Conservation (phyloP, 768 basidiomycete genomes). For the Russula griseocarnosa region DNA sequence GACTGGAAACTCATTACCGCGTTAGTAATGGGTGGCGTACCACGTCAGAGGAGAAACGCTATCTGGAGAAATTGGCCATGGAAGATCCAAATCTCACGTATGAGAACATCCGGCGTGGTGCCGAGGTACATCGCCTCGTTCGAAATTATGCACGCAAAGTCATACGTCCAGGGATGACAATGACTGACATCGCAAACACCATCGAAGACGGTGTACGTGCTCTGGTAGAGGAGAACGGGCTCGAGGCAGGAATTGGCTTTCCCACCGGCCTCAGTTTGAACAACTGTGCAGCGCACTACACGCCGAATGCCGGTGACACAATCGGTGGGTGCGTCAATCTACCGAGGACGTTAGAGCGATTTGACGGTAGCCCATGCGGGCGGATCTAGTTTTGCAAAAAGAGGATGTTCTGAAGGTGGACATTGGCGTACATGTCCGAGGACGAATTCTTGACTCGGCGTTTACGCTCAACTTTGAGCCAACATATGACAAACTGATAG, state of each 20-base stretch:
- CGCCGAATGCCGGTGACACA: conserved; percentile 91
- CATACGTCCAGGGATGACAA: conserved; percentile 89
- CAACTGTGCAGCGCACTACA: conserved; percentile 94
- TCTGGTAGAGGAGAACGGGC: conserved; percentile 85
- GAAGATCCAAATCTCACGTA: conserved; percentile 85
- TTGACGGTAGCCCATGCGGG: conserved; percentile 5
- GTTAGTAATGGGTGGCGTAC: conserved; percentile 82
- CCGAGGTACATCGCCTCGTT: conserved; percentile 95
- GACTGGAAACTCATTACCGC: background rate
- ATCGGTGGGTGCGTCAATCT: conserved; percentile 47
- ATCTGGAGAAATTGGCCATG: conserved; percentile 70
- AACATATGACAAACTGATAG: conserved; percentile 82
- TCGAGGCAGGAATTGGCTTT: conserved; percentile 88
- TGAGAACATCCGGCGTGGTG: conserved; percentile 82
- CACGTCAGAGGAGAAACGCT: conserved; percentile 86
- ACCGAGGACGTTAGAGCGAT: background rate
- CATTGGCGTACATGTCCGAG: conserved; percentile 94
- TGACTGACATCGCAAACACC: conserved; percentile 89
- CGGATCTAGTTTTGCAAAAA: conserved; percentile 60
- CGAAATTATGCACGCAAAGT: conserved; percentile 73
- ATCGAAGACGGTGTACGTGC: conserved; percentile 92
- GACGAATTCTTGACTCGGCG: conserved; percentile 92
- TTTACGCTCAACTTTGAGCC: conserved; percentile 90
- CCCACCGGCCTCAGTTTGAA: conserved; percentile 94
- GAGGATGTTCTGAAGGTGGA: conserved; percentile 96